A percentile compares a stretch with the other conserved stretches of the same genome.
phyloP scores from a whole-genome alignment of 2,329 filamentous ascomycete species.

The Sporothrix globosa region DNA sequence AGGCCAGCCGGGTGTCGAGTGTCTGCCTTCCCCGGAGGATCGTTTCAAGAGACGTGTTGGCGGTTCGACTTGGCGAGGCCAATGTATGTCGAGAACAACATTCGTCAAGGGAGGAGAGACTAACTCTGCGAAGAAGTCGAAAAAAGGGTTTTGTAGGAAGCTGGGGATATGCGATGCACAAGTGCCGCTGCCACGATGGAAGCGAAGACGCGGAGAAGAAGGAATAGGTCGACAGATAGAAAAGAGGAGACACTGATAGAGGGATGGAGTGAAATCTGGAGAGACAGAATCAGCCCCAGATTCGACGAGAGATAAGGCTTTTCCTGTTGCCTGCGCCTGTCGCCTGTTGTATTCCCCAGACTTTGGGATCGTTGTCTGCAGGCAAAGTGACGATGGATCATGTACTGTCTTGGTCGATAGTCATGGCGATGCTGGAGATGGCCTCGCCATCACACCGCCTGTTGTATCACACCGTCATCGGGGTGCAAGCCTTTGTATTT shows the following conservation, averaged over 20 bases:
- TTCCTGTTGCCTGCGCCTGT: neutral
- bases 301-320: conserved; percentile 19
- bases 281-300: neutral
- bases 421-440: neutral
- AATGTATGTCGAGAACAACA: neutral
- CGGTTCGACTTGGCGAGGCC: conserved; percentile 8
- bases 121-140: neutral
- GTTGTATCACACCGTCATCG: conserved; percentile 13
- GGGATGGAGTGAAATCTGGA: neutral
- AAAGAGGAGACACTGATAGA: neutral
- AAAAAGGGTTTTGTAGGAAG: neutral
- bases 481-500: neutral
- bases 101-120: neutral
- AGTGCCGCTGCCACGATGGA: conserved; percentile 7
- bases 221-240: neutral
- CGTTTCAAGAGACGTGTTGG: neutral
- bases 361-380: neutral
- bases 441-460: conserved; percentile 18
- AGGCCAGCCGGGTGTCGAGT: neutral
- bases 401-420: too few species aligned
- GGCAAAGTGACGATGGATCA: neutral
- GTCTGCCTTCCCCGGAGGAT: conserved; percentile 9
- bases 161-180: conserved; percentile 12
- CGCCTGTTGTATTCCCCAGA: too few species aligned
- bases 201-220: conserved; percentile 24